Evolutionary conservation across 768 basidiomycete species (phyloP).

Genomic region (Lentinus brumalis): DNA sequence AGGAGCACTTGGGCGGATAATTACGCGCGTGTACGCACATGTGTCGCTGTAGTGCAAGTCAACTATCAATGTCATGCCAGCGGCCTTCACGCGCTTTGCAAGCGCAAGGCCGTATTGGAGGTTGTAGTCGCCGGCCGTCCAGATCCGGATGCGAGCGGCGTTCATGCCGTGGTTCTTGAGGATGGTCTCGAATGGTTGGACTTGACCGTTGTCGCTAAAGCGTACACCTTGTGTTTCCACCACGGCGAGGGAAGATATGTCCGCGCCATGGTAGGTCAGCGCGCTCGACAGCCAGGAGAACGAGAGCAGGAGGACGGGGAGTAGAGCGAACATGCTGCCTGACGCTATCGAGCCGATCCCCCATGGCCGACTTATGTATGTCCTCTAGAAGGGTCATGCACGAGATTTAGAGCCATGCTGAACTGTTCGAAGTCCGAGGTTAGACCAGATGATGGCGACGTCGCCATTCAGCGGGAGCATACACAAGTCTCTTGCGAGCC

Average conservation of each 20-base stretch:
- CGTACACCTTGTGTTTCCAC: conserved; percentile 50
- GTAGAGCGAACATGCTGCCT: conserved; percentile 8
- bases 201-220: conserved; percentile 44
- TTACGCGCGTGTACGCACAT: conserved; percentile 37
- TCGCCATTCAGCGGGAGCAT: not conserved
- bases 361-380: not conserved
- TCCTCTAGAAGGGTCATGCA: not conserved
- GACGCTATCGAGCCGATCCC: too few species aligned
- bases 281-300: conserved; percentile 16
- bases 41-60: conserved; percentile 68
- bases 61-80: conserved; percentile 55
- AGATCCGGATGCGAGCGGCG: conserved; percentile 59
- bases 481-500: not conserved
- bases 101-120: conserved; percentile 52
- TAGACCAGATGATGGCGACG: conserved; percentile 3
- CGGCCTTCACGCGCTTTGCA: conserved; percentile 56
- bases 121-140: conserved; percentile 64
- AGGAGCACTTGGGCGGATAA: not conserved
- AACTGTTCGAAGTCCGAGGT: not conserved
- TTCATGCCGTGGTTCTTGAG: conserved; percentile 56
- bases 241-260: conserved; percentile 55
- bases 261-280: conserved; percentile 53
- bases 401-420: not conserved
- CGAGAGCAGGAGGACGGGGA: conserved; percentile 17
- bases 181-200: conserved; percentile 51